Evolutionary conservation across 805 yeast species (phyloP), one percentile per base, ranked within the genome.

Genomic region (Yarrowia keelungensis): DNA sequence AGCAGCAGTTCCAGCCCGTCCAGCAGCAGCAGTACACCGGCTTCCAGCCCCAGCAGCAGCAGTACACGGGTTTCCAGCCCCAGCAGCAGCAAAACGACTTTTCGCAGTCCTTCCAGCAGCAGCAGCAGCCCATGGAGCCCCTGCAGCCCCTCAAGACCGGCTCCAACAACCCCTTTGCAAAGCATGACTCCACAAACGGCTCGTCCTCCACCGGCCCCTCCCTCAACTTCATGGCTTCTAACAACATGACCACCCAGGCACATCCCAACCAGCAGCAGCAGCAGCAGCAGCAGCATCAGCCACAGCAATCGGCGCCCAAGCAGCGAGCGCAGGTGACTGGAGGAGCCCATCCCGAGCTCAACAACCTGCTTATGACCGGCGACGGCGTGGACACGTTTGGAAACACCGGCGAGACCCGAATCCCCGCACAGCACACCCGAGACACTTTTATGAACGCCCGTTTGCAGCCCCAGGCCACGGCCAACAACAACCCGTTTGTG

Each of bases 361-460:
- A 92, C 80, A 84, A 85, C 67, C 82, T 93, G 68, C 81, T 94
- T 72, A 91, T 95, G 12, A 85, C 87, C 53, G 98, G 97, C 38
- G 91, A 97, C 0, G 98, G 97, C 41, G 82, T 92, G 69, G 99
- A 93, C 80, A 93, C 98, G 0, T 95, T 91, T 78, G 97, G 97
- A 76, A 92, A 91, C 78, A 87, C 89, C 16, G 97, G 97, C 68
- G 88, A 86, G 22, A 78, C 87, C 8, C 87, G 97, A 80, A 85
- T 94, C 68, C 97, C 98, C 3, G 96, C 97, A 56, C 98, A 94
- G 75, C 94, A 90, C 77, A 94, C 98, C 1, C 86, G 85, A 72
- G 87, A 95, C 2, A 88, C 86, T 16, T 92, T 93, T 76, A 84
- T 94, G 74, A 92, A 90, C 78, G 90, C 97, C 32, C 98, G 97